phyloP scores from a whole-genome alignment of 2,329 filamentous ascomycete genomes.

The Cladophialophora immunda region DNA sequence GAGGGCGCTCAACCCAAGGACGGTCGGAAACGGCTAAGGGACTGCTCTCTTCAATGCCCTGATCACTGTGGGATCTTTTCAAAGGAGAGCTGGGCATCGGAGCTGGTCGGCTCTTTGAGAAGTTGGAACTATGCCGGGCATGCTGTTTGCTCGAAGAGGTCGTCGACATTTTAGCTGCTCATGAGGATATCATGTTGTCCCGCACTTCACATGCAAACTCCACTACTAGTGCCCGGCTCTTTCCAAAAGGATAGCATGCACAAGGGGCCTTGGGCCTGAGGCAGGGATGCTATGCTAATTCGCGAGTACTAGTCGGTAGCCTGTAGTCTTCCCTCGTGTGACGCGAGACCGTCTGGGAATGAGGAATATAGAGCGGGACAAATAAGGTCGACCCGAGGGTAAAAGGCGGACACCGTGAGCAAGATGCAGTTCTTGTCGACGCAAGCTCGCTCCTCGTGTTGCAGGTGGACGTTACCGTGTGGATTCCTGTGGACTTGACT shows the following conservation, averaged over 20 bases:
- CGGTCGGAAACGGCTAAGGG: conserved; percentile 35
- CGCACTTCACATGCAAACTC: conserved; percentile 27
- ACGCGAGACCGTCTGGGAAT: conserved; percentile 27
- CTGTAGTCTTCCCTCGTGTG: conserved; percentile 17
- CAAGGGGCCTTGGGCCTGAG: conserved; percentile 7
- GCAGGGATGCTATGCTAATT: conserved; percentile 2
- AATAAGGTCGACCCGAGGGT: conserved; percentile 7
- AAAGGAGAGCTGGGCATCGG: conserved; percentile 32
- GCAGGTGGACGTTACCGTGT: not conserved
- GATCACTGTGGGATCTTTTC: conserved; percentile 34
- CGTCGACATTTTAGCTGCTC: conserved; percentile 34
- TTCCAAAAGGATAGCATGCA: conserved; percentile 7
- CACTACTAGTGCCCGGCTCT: conserved; percentile 15
- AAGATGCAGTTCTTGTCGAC: conserved; percentile 13
- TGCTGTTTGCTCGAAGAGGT: conserved; percentile 29
- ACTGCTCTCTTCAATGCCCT: conserved; percentile 28
- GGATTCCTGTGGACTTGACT: conserved; percentile 6
- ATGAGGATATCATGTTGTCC: conserved; percentile 33
- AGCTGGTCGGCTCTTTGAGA: conserved; percentile 27
- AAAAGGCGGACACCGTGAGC: conserved; percentile 15
- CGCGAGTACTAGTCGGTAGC: conserved; percentile 5
- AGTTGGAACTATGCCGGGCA: conserved; percentile 34
- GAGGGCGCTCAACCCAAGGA: conserved; percentile 31
- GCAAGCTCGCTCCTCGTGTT: conserved; percentile 8
- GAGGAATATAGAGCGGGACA: conserved; percentile 22